Percentiles rank a stretch among this genome's conserved stretches.
These are phyloP conservation scores for Pythium dissimile DNA, from an alignment of 352 stramenopile genomes.

Conservation along the genomic window DNA sequence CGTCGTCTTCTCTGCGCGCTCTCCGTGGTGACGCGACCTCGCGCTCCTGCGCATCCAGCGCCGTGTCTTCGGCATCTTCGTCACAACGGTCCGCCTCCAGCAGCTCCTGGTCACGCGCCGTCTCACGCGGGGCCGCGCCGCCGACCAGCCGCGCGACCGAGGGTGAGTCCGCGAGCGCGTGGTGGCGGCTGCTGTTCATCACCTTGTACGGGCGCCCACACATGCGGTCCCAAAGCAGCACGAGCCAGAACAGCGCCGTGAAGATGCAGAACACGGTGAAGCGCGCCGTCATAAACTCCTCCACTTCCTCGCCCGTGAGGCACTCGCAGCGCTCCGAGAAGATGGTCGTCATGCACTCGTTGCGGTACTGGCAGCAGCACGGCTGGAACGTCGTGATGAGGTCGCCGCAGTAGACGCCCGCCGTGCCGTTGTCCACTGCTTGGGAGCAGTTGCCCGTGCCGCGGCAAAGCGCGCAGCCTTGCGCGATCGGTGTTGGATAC, in stretches of 20 bases:
- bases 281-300: slow-evolving; percentile 58
- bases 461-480: slow-evolving; percentile 56
- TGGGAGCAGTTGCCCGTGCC: slow-evolving; percentile 63
- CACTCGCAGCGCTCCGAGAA: slow-evolving; percentile 47
- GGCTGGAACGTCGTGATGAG: slow-evolving; percentile 59
- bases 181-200: slow-evolving; percentile 72
- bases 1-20: background rate
- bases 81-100: slow-evolving; percentile 20
- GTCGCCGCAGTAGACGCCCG: slow-evolving; percentile 67
- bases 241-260: slow-evolving; percentile 48
- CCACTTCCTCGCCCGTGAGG: slow-evolving; percentile 50
- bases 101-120: slow-evolving; percentile 23
- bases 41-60: slow-evolving; percentile 5
- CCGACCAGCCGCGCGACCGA: slow-evolving; percentile 29
- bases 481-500: slow-evolving; percentile 22
- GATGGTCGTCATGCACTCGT: slow-evolving; percentile 74
- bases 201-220: slow-evolving; percentile 71
- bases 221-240: slow-evolving; percentile 76
- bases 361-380: slow-evolving; percentile 71
- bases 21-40: background rate
- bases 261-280: slow-evolving; percentile 75
- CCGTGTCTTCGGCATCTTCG: slow-evolving; percentile 5
- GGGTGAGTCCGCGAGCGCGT: slow-evolving; percentile 49
- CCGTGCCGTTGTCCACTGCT: slow-evolving; percentile 44
- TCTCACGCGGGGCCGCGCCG: slow-evolving; percentile 16